Evolutionary conservation across 805 yeast genomes (phyloP), one percentile per base, ranked within the genome.

Genomic region (Kodamaea kakaduensis): DNA sequence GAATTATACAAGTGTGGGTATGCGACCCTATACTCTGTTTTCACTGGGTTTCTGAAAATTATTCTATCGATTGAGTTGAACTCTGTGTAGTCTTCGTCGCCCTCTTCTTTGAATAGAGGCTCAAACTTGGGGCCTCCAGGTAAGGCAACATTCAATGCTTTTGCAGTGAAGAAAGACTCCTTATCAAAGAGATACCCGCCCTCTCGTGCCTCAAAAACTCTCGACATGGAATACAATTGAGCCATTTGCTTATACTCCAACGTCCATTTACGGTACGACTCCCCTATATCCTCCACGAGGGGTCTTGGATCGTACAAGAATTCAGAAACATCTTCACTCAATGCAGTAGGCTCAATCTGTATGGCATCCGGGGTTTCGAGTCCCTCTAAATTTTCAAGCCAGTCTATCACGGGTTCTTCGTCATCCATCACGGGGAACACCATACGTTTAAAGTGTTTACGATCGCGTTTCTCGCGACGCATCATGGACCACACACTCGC

Each of bases 81-180:
- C 56, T 90, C 97, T 36, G 84, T 86, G 57, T 73, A 84, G 53
- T 89, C 97, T 41, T 83, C 90, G 46, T 78, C 78, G 24, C 68
- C 64, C 32, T 54, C 54, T 34, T 81, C 84, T 41, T 80, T 78
- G 59, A 70, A 77, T 10, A 89, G 59, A 0, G 95, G 95, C 60
- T 89, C 97, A 58, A 88, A 93, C 53, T 83, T 85, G 9, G 99
- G 97, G 0, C 98, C 99, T 9, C 96, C 96, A 0, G 97, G 96
- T 21, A 93, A 68, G 1, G 95, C 82, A 29, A 81, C 71, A 50
- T 89, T 87, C 33, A 93, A 68, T 6, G 95, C 90, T 52, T 93
- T 93, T 0, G 97, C 95, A 0, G 96, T 89, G 56, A 82, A 76
- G 45, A 93, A 85, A 0, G 96, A 71, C 36, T 81, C 71, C 38